Conservation (phyloP, 306 rosid species). For the Ammopiptanthus mongolicus region DNA sequence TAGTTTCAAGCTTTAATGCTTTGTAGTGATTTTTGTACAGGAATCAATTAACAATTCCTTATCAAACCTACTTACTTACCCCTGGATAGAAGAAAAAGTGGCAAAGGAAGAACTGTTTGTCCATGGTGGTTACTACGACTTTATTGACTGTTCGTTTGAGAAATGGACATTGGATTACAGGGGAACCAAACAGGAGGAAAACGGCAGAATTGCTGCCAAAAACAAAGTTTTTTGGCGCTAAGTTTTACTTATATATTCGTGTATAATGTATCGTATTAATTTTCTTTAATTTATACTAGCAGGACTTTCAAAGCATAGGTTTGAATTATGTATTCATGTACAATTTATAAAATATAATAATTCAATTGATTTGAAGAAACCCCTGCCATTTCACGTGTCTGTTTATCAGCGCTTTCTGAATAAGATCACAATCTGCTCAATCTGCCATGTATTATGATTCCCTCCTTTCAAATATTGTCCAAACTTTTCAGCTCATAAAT, state of each 20-base stretch:
- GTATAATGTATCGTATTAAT: background rate
- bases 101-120: slow-evolving; percentile 53
- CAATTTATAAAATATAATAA: background rate
- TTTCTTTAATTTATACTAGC: background rate
- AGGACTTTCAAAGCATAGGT: slow-evolving; percentile 15
- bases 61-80: slow-evolving; percentile 77
- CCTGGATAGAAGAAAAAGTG: slow-evolving; percentile 92
- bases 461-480: background rate
- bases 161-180: slow-evolving; percentile 88
- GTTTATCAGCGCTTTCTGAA: background rate
- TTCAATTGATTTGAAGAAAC: background rate
- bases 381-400: background rate
- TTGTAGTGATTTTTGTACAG: slow-evolving; percentile 34
- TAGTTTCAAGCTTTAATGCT: background rate
- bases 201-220: slow-evolving; percentile 47
- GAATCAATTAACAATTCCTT: slow-evolving; percentile 75
- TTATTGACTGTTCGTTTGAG: slow-evolving; percentile 87
- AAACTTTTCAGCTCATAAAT: background rate
- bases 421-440: background rate
- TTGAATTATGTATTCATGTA: background rate
- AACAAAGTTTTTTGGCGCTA: slow-evolving; percentile 63
- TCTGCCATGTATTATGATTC: background rate
- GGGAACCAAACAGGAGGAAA: slow-evolving; percentile 43
- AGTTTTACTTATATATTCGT: slow-evolving; percentile 19
- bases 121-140: slow-evolving; percentile 94